Evolutionary conservation across 2,329 filamentous ascomycete genomes (phyloP).

Genomic region (Corniculantispora saksenae): DNA sequence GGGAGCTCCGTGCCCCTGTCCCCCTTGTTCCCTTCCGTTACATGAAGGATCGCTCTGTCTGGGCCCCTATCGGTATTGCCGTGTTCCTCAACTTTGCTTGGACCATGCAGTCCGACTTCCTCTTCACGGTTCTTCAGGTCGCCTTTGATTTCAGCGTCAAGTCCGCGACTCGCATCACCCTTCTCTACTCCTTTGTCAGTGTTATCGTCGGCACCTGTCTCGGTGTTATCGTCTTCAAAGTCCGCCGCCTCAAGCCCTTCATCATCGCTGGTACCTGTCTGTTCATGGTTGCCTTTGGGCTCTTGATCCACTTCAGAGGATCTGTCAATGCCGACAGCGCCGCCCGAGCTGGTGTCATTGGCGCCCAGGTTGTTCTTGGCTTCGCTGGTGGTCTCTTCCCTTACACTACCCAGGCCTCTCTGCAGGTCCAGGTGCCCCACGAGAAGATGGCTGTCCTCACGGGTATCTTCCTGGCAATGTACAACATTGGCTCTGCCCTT

Average conservation of each 20-base stretch:
- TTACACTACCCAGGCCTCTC: slow-evolving; percentile 48
- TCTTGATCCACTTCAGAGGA: slow-evolving; percentile 65
- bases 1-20: slow-evolving; percentile 49
- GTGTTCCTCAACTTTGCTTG: slow-evolving; percentile 58
- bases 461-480: slow-evolving; percentile 62
- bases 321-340: slow-evolving; percentile 38
- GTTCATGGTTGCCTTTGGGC: slow-evolving; percentile 65
- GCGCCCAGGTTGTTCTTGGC: slow-evolving; percentile 62
- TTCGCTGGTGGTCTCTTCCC: slow-evolving; percentile 65
- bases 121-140: slow-evolving; percentile 63
- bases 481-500: slow-evolving; percentile 62
- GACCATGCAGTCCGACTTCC: slow-evolving; percentile 64
- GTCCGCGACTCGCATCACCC: slow-evolving; percentile 59
- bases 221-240: slow-evolving; percentile 57
- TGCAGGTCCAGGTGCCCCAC: slow-evolving; percentile 45
- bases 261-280: slow-evolving; percentile 61
- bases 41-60: slow-evolving; percentile 64
- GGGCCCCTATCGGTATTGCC: slow-evolving; percentile 62
- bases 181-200: slow-evolving; percentile 59
- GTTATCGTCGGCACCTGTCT: slow-evolving; percentile 59
- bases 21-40: slow-evolving; percentile 62
- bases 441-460: slow-evolving; percentile 64
- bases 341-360: slow-evolving; percentile 59
- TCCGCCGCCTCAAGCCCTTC: slow-evolving; percentile 64
- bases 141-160: slow-evolving; percentile 60